Conservation (phyloP, 2,329 filamentous ascomycete genomes). For the Trichophyton simii region DNA sequence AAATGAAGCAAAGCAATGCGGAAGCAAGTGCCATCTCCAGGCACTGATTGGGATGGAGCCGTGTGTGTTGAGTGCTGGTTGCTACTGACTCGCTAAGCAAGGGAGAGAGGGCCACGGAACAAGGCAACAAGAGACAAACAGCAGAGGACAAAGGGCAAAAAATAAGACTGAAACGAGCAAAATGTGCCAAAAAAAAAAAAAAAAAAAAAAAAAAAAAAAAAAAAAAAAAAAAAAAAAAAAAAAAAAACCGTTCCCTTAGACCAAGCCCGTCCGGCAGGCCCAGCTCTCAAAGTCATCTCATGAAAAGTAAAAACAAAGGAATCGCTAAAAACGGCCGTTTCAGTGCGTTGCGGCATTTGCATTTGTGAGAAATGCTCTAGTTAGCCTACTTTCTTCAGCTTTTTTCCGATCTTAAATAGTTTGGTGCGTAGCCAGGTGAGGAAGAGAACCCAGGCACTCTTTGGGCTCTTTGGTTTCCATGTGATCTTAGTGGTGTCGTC, state of each 20-base stretch:
- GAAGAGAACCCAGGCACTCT: conserved; percentile 40
- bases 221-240: neutral
- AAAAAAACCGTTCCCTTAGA: neutral
- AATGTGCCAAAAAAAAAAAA: neutral
- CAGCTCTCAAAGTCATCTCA: neutral
- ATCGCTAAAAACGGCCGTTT: neutral
- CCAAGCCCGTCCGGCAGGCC: neutral
- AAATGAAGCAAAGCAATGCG: neutral
- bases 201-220: neutral
- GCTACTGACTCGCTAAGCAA: too few species aligned
- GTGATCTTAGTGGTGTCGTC: neutral
- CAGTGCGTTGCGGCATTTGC: neutral
- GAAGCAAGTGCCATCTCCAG: neutral
- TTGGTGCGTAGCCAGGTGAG: conserved; percentile 46
- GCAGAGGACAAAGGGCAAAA: neutral
- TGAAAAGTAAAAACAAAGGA: neutral
- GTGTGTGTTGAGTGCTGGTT: neutral
- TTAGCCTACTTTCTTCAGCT: conserved; percentile 14
- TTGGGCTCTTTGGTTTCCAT: conserved; percentile 17
- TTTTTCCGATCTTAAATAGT: conserved; percentile 39
- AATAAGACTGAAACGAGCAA: neutral
- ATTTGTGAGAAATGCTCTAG: neutral
- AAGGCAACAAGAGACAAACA: neutral
- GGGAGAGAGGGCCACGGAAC: too few species aligned
- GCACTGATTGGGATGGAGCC: neutral